Evolutionary conservation across 2,329 filamentous ascomycete genomes (phyloP).

Genomic region (Eutypella sp.): DNA sequence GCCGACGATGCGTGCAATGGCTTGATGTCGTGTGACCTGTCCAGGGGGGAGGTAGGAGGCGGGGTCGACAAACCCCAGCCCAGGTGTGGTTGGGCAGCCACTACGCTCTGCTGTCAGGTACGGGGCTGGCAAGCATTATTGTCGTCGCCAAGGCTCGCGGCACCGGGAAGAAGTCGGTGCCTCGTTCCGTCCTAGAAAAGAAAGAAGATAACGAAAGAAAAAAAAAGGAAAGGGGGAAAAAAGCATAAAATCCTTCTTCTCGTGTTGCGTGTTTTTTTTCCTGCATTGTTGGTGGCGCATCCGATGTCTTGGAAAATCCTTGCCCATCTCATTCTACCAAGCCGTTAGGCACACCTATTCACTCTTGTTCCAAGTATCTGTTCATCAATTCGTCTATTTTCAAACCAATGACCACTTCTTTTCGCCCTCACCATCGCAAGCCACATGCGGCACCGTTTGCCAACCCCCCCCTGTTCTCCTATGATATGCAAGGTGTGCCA

Average conservation of each 20-base stretch:
- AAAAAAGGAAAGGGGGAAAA: background rate
- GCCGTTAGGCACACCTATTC: background rate
- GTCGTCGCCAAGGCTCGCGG: background rate
- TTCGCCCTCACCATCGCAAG: background rate
- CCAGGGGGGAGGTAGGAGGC: constrained; percentile 6
- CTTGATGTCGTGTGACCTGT: constrained; percentile 19
- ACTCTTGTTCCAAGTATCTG: too few relatives aligned
- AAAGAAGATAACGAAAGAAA: too few relatives aligned
- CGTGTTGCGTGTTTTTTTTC: background rate
- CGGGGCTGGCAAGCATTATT: background rate
- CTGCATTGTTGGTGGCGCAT: background rate
- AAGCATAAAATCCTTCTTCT: background rate
- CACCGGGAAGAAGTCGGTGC: background rate
- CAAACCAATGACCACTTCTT: background rate
- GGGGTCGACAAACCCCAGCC: too few relatives aligned
- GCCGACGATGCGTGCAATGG: constrained; percentile 16
- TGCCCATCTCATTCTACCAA: background rate
- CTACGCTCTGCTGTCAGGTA: background rate
- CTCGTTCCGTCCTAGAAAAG: background rate
- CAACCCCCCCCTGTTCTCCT: background rate
- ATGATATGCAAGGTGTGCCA: background rate
- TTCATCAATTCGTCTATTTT: too few relatives aligned
- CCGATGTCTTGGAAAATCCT: background rate
- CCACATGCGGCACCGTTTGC: background rate
- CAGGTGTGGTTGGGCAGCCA: constrained; percentile 1